These are phyloP conservation scores for Beauveria sp. DNA, from an alignment of 2,329 filamentous ascomycete species.

Conservation along the genomic window DNA sequence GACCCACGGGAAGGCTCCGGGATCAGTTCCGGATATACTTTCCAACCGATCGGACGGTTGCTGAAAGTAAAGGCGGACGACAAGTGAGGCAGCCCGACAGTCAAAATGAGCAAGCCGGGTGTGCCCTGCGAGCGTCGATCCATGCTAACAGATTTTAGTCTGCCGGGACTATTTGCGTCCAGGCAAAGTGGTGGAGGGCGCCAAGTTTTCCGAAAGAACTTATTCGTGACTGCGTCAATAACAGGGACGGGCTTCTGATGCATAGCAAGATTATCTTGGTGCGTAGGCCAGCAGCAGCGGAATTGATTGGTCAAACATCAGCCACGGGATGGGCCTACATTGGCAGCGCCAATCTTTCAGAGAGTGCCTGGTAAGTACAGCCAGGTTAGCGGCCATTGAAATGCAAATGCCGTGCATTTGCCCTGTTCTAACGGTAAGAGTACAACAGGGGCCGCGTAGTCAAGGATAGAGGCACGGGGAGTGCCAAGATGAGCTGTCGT, in stretches of 20 bases:
- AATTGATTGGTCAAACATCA: slow-evolving; percentile 7
- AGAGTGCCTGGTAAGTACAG: slow-evolving; percentile 73
- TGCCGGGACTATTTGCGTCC: slow-evolving; percentile 79
- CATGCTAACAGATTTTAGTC: slow-evolving; percentile 41
- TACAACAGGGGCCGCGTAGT: slow-evolving; percentile 64
- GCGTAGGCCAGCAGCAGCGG: slow-evolving; percentile 17
- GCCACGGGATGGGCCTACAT: slow-evolving; percentile 68
- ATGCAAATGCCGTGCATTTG: slow-evolving; percentile 1
- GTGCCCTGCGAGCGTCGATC: not conserved
- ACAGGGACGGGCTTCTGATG: slow-evolving; percentile 65
- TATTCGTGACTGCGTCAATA: slow-evolving; percentile 69
- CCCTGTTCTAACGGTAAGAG: not conserved
- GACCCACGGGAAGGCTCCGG: slow-evolving; percentile 22
- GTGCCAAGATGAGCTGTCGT: slow-evolving; percentile 69
- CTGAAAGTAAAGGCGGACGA: slow-evolving; percentile 53
- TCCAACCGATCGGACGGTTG: slow-evolving; percentile 64
- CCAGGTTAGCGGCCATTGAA: slow-evolving; percentile 10
- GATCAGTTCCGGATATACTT: slow-evolving; percentile 69
- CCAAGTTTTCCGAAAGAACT: slow-evolving; percentile 62
- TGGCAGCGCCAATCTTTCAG: slow-evolving; percentile 85
- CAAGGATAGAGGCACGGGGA: slow-evolving; percentile 58
- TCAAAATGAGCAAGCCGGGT: not conserved
- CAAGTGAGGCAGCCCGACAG: slow-evolving; percentile 34
- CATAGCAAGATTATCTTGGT: slow-evolving; percentile 74
- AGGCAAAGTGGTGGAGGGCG: slow-evolving; percentile 63